These are phyloP conservation scores for Lepiota venenata DNA, from an alignment of 768 basidiomycete species.

Conservation along the genomic window DNA sequence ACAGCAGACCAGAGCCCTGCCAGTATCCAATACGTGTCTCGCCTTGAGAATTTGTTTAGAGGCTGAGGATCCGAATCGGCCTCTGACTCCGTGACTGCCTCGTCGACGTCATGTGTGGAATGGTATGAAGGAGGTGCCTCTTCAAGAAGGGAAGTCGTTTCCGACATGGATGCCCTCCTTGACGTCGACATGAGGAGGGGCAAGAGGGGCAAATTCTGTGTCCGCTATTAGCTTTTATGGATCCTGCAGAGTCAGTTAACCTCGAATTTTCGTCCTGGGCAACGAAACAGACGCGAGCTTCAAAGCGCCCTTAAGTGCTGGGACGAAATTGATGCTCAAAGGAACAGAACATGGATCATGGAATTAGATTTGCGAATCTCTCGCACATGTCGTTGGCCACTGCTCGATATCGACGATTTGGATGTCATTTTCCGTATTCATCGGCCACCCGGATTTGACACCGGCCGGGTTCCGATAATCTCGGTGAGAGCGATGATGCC, in stretches of 20 bases:
- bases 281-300: constrained; percentile 11
- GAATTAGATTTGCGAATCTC: constrained; percentile 34
- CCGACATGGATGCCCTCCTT: constrained; percentile 38
- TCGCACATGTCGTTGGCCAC: constrained; percentile 30
- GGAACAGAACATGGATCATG: constrained; percentile 32
- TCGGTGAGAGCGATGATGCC: constrained; percentile 19
- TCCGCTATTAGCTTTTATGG: constrained; percentile 8
- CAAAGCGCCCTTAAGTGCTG: constrained; percentile 16
- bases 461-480: constrained; percentile 31
- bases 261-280: constrained; percentile 15
- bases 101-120: constrained; percentile 39
- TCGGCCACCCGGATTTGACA: constrained; percentile 33
- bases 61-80: constrained; percentile 23
- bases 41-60: constrained; percentile 44
- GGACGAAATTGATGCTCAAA: constrained; percentile 18
- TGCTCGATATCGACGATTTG: constrained; percentile 21
- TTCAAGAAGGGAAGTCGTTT: constrained; percentile 57
- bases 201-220: constrained; percentile 11
- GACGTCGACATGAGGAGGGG: constrained; percentile 12
- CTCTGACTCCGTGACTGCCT: constrained; percentile 25
- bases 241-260: constrained; percentile 1
- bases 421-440: constrained; percentile 43
- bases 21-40: constrained; percentile 69
- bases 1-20: constrained; percentile 80
- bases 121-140: constrained; percentile 45